phyloP scores from a whole-genome alignment of 257 asterid genomes.

The Fraxinus anomala region DNA sequence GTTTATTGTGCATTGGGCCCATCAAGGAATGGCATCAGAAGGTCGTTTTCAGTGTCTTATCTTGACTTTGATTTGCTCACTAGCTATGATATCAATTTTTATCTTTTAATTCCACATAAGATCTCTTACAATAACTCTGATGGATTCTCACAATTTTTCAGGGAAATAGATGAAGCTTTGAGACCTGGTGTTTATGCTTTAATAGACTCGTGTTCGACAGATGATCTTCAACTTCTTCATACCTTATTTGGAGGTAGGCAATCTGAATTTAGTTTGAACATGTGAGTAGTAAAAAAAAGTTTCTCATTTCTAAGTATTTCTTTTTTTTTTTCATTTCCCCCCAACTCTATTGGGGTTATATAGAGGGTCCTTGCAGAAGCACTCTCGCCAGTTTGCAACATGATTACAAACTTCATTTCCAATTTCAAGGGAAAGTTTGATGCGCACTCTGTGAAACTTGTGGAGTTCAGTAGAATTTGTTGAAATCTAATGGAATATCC shows the following conservation, averaged over 20 bases:
- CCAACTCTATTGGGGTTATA: constrained; percentile 19
- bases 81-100: constrained; percentile 17
- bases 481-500: not conserved
- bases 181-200: constrained; percentile 82
- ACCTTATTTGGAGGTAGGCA: constrained; percentile 77
- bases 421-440: constrained; percentile 86
- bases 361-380: constrained; percentile 97
- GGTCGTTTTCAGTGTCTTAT: constrained; percentile 43
- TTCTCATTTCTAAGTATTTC: constrained; percentile 2
- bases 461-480: not conserved
- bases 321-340: not conserved
- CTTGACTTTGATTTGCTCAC: constrained; percentile 15
- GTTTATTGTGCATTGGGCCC: constrained; percentile 87
- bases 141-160: constrained; percentile 24
- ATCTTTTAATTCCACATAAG: constrained; percentile 4
- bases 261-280: constrained; percentile 10
- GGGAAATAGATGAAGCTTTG: constrained; percentile 88
- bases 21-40: constrained; percentile 63
- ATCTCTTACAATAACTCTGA: constrained; percentile 18
- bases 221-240: constrained; percentile 83
- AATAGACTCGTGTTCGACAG: constrained; percentile 76
- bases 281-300: constrained; percentile 2
- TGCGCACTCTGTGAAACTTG: constrained; percentile 11
- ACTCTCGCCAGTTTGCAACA: constrained; percentile 63
- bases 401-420: constrained; percentile 79